Evolutionary conservation across 108 stramenopile genomes (phyloP), one percentile per base, ranked within the genome.

Genomic region (Nitzschia sp.): DNA sequence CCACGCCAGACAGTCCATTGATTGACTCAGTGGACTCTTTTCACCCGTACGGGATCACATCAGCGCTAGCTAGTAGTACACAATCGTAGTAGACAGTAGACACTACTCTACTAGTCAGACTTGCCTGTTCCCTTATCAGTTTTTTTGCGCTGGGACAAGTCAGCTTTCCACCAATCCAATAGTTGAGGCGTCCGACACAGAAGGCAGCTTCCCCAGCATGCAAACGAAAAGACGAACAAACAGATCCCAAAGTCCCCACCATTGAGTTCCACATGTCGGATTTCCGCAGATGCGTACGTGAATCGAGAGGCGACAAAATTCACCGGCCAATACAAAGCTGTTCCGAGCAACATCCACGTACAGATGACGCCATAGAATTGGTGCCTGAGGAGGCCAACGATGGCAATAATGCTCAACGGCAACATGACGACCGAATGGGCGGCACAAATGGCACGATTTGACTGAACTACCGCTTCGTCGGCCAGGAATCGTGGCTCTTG

Each of bases 401-500:
- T 5, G 55, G 55, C 55, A 5, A 29, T 11, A 11, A 25, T 17
- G n/a, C 21, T 57, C 26, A 57, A 27, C n/a, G 55, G 55, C 15
- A 57, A 32, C 30, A 57, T 33, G 30, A 29, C 28, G 21, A 57
- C 31, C 28, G 31, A 25, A 30, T 57, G 28, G 22, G 55, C 31
- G n/a, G 31, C 28, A 29, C 55, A 29, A 57, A 57, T 33, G 55
- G 55, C 55, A 11, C 55, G 55, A n/a, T 57, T 57, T 22, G 55
- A 32, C 29, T 57, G 55, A 5, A 57, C 55, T 9, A 57, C 55
- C 11, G 55, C 55, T 33, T 57, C 55, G 11, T 57, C 55, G 27
- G 55, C 55, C n/a, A 57, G n/a, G n/a, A 57, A 32, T 57, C 55
- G 22, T 57, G 55, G 55, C 28, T 57, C 55, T 57, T 57, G 30